Evolutionary conservation across 129 eudicot genomes (phyloP).

Genomic region (Flaveria ramosissima): DNA sequence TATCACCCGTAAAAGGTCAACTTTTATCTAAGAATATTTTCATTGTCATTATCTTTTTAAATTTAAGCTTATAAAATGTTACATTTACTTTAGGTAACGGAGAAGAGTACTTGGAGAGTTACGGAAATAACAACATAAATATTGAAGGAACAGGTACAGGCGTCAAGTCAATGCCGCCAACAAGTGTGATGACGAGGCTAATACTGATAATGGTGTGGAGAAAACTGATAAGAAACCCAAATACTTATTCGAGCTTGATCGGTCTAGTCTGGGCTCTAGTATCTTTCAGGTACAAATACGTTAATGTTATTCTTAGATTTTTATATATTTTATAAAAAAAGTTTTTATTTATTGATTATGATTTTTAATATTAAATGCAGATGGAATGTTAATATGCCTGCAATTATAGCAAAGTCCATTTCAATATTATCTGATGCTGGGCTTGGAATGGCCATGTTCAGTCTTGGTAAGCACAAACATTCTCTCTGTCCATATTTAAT

Average conservation of each 20-base stretch:
- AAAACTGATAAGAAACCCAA: slow-evolving; percentile 86
- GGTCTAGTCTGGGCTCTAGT: slow-evolving; percentile 88
- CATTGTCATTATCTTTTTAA: too few species aligned
- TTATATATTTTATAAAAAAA: neutral
- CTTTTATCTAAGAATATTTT: neutral
- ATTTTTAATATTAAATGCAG: slow-evolving; percentile 16
- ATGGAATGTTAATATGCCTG: slow-evolving; percentile 85
- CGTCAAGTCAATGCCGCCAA: slow-evolving; percentile 72
- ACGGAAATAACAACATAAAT: slow-evolving; percentile 59
- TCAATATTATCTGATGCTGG: slow-evolving; percentile 91
- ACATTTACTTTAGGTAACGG: slow-evolving; percentile 37
- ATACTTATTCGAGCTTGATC: slow-evolving; percentile 86
- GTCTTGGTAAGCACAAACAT: slow-evolving; percentile 69
- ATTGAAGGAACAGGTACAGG: slow-evolving; percentile 43
- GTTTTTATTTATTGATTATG: neutral
- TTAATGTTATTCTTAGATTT: neutral
- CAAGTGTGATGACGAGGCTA: slow-evolving; percentile 98
- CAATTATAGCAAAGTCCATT: slow-evolving; percentile 69
- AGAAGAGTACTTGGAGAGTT: slow-evolving; percentile 63
- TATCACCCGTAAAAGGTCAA: slow-evolving; percentile 74
- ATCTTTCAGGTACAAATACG: slow-evolving; percentile 59
- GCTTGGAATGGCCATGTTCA: slow-evolving; percentile 96
- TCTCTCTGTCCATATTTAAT: slow-evolving; percentile 23
- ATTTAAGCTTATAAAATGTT: slow-evolving; percentile 25
- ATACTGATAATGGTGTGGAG: slow-evolving; percentile 95